Conservation (phyloP, 2,329 filamentous ascomycete species). For the Cyphellophora europaea region DNA sequence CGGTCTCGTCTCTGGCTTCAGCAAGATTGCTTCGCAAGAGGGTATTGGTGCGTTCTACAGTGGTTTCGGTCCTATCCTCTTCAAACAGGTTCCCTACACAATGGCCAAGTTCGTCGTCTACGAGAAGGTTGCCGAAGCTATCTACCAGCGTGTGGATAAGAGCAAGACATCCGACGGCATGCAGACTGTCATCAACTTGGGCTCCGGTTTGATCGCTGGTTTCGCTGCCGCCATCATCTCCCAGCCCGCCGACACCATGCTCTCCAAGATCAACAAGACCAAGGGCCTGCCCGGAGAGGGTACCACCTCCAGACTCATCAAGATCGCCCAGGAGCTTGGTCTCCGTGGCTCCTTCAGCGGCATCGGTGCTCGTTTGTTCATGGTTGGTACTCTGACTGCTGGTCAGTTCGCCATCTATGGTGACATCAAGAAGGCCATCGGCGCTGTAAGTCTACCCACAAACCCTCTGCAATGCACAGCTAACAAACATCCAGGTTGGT, state of each 20-base stretch:
- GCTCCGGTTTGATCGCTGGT: slow-evolving; percentile 75
- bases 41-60: slow-evolving; percentile 82
- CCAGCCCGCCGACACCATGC: slow-evolving; percentile 88
- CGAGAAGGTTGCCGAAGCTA: slow-evolving; percentile 73
- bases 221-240: slow-evolving; percentile 81
- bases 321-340: slow-evolving; percentile 82
- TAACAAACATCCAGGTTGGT: slow-evolving; percentile 61
- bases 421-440: slow-evolving; percentile 33
- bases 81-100: slow-evolving; percentile 88
- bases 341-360: slow-evolving; percentile 67
- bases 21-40: slow-evolving; percentile 75
- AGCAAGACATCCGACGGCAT: slow-evolving; percentile 53
- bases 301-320: slow-evolving; percentile 69
- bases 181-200: slow-evolving; percentile 75
- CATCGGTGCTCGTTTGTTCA: slow-evolving; percentile 71
- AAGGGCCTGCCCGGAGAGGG: slow-evolving; percentile 79
- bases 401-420: slow-evolving; percentile 88
- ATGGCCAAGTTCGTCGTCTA: slow-evolving; percentile 93
- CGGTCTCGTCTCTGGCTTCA: slow-evolving; percentile 69
- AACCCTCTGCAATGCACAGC: slow-evolving; percentile 27
- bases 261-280: slow-evolving; percentile 94
- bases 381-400: slow-evolving; percentile 66
- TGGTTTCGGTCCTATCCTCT: slow-evolving; percentile 78
- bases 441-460: slow-evolving; percentile 12
- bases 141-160: slow-evolving; percentile 66